phyloP scores from a whole-genome alignment of 352 stramenopile genomes.

The Pythium aphanidermatum region DNA sequence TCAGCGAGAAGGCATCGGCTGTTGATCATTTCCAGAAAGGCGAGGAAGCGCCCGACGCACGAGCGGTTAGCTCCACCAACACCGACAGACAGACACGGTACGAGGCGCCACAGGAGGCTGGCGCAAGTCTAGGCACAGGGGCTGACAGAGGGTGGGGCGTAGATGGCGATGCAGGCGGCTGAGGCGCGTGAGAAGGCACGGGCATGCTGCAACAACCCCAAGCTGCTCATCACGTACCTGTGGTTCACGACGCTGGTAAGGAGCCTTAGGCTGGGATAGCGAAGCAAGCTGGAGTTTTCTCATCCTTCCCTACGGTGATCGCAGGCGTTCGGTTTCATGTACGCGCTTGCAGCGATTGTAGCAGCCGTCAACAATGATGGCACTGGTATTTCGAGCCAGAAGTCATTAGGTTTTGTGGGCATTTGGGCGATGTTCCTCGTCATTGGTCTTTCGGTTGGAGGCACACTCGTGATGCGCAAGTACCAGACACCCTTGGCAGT shows the following conservation, averaged over 20 bases:
- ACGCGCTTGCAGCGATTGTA: slow-evolving; percentile 79
- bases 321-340: slow-evolving; percentile 80
- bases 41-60: slow-evolving; percentile 7
- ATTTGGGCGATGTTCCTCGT: slow-evolving; percentile 84
- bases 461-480: slow-evolving; percentile 87
- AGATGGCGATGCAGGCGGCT: slow-evolving; percentile 46
- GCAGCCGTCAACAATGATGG: slow-evolving; percentile 75
- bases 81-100: neutral
- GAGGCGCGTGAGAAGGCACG: slow-evolving; percentile 56
- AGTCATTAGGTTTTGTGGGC: slow-evolving; percentile 75
- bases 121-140: too few relatives aligned
- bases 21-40: slow-evolving; percentile 18
- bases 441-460: slow-evolving; percentile 69
- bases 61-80: too few relatives aligned
- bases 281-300: neutral
- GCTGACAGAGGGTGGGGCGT: too few relatives aligned
- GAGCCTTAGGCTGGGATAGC: slow-evolving; percentile 16
- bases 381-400: slow-evolving; percentile 55
- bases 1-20: neutral
- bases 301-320: neutral
- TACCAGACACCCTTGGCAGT: slow-evolving; percentile 83
- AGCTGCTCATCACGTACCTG: slow-evolving; percentile 80
- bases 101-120: too few relatives aligned
- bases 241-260: slow-evolving; percentile 73
- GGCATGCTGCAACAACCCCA: slow-evolving; percentile 71